Evolutionary conservation across 257 asterid species (phyloP).

Genomic region (Solanum okadae): DNA sequence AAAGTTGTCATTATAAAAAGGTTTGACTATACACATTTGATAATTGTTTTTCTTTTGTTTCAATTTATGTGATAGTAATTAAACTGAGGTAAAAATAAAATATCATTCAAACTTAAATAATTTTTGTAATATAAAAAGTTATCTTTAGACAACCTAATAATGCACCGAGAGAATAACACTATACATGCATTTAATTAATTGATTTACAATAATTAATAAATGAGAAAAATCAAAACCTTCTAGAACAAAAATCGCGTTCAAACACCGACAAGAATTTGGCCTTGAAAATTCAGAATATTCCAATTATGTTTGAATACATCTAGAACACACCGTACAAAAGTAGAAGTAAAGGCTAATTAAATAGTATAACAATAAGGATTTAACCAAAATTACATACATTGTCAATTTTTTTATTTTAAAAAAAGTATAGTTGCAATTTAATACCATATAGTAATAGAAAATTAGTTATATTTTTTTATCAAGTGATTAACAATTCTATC

Average conservation of each 20-base stretch:
- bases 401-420: no score
- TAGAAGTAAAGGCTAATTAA: background rate
- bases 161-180: background rate
- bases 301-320: background rate
- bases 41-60: rapidly evolving
- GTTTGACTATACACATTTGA: no score
- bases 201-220: background rate
- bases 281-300: background rate
- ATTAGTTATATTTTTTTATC: background rate
- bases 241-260: background rate
- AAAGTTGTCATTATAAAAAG: background rate
- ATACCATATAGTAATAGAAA: background rate
- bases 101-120: no score
- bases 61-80: background rate
- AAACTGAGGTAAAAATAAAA: no score
- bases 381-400: no score
- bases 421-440: no score
- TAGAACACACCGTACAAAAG: background rate
- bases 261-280: background rate
- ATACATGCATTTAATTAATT: background rate
- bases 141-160: background rate
- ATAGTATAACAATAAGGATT: background rate
- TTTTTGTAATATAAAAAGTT: no score
- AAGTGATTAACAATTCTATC: background rate
- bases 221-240: background rate